Evolutionary conservation across 208 protist genomes (phyloP).

Genomic region (Trichomonas tenax): DNA sequence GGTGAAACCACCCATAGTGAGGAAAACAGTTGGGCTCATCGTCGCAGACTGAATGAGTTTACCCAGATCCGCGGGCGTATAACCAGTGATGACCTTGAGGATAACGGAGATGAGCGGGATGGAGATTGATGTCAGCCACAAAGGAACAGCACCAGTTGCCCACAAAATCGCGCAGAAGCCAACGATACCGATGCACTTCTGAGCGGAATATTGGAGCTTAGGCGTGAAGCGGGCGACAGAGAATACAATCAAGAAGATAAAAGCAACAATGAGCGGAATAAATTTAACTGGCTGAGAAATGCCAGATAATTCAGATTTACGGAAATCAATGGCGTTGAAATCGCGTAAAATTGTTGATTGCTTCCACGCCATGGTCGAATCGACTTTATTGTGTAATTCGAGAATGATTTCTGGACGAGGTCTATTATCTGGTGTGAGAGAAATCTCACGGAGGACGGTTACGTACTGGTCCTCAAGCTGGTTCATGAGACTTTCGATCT

Average conservation of each 20-base stretch:
- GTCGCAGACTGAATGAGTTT: not conserved
- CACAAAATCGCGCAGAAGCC: not conserved
- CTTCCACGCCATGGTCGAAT: not conserved
- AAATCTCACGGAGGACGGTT: not conserved
- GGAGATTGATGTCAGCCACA: not conserved
- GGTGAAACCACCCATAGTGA: constrained; percentile 1
- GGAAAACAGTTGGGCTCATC: not conserved
- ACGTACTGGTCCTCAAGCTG: not conserved
- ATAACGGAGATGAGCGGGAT: not conserved
- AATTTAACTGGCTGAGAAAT: not conserved
- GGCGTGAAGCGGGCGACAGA: not conserved
- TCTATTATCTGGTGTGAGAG: not conserved
- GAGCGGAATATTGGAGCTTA: not conserved
- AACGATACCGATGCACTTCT: not conserved
- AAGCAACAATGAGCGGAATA: not conserved
- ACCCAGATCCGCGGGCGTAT: not conserved
- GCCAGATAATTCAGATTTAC: not conserved
- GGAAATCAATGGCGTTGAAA: not conserved
- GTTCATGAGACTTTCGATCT: not conserved
- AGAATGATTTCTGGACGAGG: not conserved
- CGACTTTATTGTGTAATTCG: not conserved
- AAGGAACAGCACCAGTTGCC: not conserved
- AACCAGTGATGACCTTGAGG: not conserved
- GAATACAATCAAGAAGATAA: not conserved
- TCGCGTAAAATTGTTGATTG: not conserved